Conservation (phyloP, 1,139 yeast species). For the Lodderomyces margitis region DNA sequence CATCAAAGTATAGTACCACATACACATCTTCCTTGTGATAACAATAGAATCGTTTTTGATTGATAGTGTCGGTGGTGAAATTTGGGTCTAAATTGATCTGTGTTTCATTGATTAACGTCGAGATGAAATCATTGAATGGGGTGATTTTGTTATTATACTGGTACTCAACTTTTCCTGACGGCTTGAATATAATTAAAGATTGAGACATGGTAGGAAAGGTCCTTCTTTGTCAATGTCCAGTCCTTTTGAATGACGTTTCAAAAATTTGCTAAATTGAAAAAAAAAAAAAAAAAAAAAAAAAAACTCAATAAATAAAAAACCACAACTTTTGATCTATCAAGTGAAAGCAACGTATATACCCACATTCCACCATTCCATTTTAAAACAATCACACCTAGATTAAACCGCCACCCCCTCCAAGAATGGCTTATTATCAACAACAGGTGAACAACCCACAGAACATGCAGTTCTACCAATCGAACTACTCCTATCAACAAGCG, state of each 20-base stretch:
- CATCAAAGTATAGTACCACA: constrained; percentile 42
- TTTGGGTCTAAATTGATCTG: constrained; percentile 30
- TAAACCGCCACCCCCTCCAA: constrained; percentile 1
- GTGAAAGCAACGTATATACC: too few species aligned
- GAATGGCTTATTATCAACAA: constrained; percentile 43
- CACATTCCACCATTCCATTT: too few species aligned
- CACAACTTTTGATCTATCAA: too few species aligned
- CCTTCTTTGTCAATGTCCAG: neutral
- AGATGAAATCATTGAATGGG: constrained; percentile 43
- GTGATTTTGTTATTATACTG: constrained; percentile 36
- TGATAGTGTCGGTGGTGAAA: constrained; percentile 32
- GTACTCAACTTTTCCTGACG: constrained; percentile 39
- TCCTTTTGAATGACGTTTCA: constrained; percentile 2
- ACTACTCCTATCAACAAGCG: constrained; percentile 32
- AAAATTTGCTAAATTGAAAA: neutral
- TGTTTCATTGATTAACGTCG: constrained; percentile 39
- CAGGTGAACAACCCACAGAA: constrained; percentile 36
- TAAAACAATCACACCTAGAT: neutral
- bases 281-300: constrained; percentile 4
- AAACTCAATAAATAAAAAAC: neutral
- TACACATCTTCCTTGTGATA: constrained; percentile 29
- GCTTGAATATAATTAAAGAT: constrained; percentile 35
- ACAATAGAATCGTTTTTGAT: constrained; percentile 39
- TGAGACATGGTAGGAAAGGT: constrained; percentile 23
- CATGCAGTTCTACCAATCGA: constrained; percentile 48